These are phyloP conservation scores for Fusarium concolor DNA, from an alignment of 2,329 filamentous ascomycete genomes.

Conservation along the genomic window DNA sequence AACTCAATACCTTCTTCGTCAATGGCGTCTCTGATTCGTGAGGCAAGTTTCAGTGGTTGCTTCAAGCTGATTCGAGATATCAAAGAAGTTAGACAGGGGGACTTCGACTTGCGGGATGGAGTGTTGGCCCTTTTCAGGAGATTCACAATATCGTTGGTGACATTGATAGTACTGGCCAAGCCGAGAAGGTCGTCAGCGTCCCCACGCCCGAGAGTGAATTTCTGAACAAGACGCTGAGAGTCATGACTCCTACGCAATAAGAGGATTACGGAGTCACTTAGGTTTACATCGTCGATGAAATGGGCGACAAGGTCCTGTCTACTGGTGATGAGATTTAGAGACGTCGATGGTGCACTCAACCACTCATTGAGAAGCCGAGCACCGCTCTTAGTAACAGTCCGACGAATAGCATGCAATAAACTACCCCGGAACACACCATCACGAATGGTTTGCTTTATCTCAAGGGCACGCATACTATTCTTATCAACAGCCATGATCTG, in stretches of 20 bases:
- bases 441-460: constrained; percentile 86
- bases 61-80: constrained; percentile 72
- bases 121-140: constrained; percentile 53
- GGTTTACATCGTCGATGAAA: constrained; percentile 73
- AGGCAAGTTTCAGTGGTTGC: constrained; percentile 75
- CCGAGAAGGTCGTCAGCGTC: constrained; percentile 90
- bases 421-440: constrained; percentile 85
- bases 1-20: constrained; percentile 92
- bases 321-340: constrained; percentile 78
- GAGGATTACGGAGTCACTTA: constrained; percentile 76
- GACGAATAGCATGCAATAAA: constrained; percentile 86
- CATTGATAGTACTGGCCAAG: constrained; percentile 82
- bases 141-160: constrained; percentile 73
- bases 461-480: constrained; percentile 88
- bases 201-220: constrained; percentile 92
- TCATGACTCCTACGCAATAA: constrained; percentile 83
- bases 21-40: constrained; percentile 79
- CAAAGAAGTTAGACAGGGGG: constrained; percentile 58
- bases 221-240: constrained; percentile 89
- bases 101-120: constrained; percentile 13
- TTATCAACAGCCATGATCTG: constrained; percentile 92
- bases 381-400: constrained; percentile 92
- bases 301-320: constrained; percentile 84
- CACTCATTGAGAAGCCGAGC: constrained; percentile 85
- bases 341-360: constrained; percentile 93